phyloP scores from a whole-genome alignment of 2,329 filamentous ascomycete genomes.

The Penicillium sp. region DNA sequence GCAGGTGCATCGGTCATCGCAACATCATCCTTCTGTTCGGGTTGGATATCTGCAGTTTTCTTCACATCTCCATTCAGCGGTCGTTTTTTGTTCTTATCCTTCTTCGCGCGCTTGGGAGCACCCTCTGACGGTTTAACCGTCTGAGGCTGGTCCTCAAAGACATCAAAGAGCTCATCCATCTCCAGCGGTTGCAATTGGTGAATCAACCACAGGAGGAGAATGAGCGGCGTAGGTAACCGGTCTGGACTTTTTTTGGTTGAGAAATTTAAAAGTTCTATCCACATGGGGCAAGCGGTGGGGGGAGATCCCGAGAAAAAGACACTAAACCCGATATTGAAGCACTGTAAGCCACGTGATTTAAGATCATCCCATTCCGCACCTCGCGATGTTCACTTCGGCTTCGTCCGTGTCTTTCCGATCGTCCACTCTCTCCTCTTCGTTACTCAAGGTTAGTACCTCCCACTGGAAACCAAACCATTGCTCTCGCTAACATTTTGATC shows the following conservation, averaged over 20 bases:
- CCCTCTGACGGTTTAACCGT: slow-evolving; percentile 39
- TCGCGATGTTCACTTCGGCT: slow-evolving; percentile 25
- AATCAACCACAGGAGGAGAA: slow-evolving; percentile 20
- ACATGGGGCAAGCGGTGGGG: slow-evolving; percentile 30
- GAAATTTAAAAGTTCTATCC: slow-evolving; percentile 37
- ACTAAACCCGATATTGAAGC: neutral
- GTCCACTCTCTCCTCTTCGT: slow-evolving; percentile 26
- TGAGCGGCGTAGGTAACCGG: slow-evolving; percentile 11
- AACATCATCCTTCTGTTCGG: slow-evolving; percentile 35
- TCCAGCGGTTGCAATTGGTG: slow-evolving; percentile 19
- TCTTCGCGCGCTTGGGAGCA: slow-evolving; percentile 44
- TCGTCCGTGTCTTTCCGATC: slow-evolving; percentile 27
- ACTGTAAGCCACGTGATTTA: slow-evolving; percentile 10
- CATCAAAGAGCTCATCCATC: slow-evolving; percentile 80
- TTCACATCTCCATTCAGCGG: slow-evolving; percentile 80
- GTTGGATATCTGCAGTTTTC: slow-evolving; percentile 33
- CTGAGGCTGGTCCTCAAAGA: slow-evolving; percentile 69
- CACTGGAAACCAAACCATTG: slow-evolving; percentile 17
- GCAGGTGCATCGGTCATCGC: slow-evolving; percentile 23
- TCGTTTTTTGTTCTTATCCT: slow-evolving; percentile 76
- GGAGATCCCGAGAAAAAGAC: neutral
- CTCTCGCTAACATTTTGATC: slow-evolving; percentile 36
- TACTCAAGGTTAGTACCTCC: slow-evolving; percentile 33
- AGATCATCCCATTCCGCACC: slow-evolving; percentile 25
- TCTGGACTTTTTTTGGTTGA: slow-evolving; percentile 26